A percentile compares a stretch with the other conserved stretches of the same genome.
Evolutionary conservation across 140 eudicot genomes (phyloP).

Genomic region (Anethum foeniculum): DNA sequence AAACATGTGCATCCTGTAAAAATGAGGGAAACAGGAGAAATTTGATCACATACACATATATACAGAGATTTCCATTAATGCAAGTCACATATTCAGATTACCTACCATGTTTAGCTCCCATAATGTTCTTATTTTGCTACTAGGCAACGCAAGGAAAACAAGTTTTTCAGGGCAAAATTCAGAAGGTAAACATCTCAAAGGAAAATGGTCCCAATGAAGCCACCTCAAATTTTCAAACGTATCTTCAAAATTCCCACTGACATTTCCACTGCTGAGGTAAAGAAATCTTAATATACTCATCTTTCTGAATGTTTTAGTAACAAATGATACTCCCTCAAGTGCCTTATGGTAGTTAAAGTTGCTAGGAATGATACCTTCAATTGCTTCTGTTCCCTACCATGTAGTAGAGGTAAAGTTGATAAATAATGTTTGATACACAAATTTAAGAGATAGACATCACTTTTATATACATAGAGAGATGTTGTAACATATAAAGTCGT

Average conservation of each 20-base stretch:
- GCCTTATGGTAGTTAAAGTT: not conserved
- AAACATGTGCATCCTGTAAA: not conserved
- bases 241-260: not conserved
- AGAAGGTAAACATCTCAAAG: not conserved
- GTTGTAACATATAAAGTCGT: not conserved
- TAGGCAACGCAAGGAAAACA: not conserved
- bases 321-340: not conserved
- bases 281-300: not conserved
- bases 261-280: not conserved
- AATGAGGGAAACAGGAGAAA: not conserved
- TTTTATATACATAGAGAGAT: too few relatives aligned
- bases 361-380: not conserved
- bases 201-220: not conserved
- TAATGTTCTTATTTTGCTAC: not conserved
- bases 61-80: not conserved
- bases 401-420: not conserved
- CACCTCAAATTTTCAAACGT: not conserved
- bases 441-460: not conserved
- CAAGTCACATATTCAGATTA: not conserved
- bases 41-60: not conserved
- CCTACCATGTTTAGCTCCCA: not conserved
- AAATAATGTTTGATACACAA: not conserved
- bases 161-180: not conserved
- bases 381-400: not conserved
- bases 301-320: not conserved